phyloP scores from a whole-genome alignment of 2,329 filamentous ascomycete species.

The Trichoderma endophyticum region DNA sequence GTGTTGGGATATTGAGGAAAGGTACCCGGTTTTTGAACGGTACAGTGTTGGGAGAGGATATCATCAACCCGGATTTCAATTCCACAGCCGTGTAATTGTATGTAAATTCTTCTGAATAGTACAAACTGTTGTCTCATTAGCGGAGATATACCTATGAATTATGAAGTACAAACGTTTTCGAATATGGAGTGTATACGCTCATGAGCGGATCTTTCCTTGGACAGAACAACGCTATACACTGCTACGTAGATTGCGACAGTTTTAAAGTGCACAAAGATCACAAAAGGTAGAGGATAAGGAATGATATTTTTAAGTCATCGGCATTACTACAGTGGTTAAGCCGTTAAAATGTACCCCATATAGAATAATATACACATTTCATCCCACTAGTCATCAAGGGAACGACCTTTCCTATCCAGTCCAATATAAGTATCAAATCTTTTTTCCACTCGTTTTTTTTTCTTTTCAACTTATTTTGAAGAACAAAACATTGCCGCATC shows the following conservation, averaged over 20 bases:
- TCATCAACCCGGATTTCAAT: constrained; percentile 24
- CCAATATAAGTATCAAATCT: background rate
- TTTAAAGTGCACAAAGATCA: background rate
- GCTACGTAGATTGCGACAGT: background rate
- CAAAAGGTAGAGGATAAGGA: background rate
- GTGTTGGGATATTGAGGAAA: constrained; percentile 24
- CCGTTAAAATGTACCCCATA: background rate
- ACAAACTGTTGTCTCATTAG: background rate
- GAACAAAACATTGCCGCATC: background rate
- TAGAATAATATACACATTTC: constrained; percentile 3
- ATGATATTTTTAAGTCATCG: background rate
- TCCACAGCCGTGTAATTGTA: background rate
- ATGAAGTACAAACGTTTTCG: background rate
- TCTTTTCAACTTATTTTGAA: background rate
- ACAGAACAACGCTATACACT: background rate
- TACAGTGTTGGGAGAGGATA: constrained; percentile 23
- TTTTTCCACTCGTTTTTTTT: background rate
- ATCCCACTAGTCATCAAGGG: background rate
- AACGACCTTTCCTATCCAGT: background rate
- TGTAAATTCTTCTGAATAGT: background rate
- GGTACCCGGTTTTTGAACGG: constrained; percentile 29
- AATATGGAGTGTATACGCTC: background rate
- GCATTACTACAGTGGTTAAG: constrained; percentile 14
- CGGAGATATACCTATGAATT: background rate
- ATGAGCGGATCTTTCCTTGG: background rate